Conservation (phyloP, 148 eudicot genomes). For the Cornus florida region DNA sequence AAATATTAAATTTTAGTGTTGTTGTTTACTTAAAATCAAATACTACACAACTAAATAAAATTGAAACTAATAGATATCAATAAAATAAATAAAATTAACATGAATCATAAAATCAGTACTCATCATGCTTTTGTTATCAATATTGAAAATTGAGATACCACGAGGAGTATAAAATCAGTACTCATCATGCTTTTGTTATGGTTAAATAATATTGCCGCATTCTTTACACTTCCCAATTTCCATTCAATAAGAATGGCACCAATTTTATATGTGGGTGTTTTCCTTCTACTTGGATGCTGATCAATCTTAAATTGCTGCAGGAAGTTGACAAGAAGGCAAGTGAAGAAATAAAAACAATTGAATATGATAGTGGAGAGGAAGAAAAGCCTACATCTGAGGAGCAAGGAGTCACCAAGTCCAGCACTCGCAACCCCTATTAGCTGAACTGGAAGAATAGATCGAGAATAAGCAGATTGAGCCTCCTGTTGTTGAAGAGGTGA, state of each 20-base stretch:
- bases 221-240: background rate
- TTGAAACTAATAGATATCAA: no score
- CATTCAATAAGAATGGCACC: background rate
- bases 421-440: background rate
- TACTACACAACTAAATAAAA: no score
- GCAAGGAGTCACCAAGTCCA: constrained; percentile 19
- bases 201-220: background rate
- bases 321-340: constrained; percentile 30
- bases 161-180: background rate
- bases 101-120: no score
- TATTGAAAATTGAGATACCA: no score
- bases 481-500: constrained; percentile 3
- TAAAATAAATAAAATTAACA: no score
- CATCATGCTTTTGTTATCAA: no score
- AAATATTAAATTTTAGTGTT: no score
- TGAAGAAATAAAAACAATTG: constrained; percentile 35
- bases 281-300: constrained; percentile 15
- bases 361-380: constrained; percentile 23
- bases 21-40: no score
- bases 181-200: background rate
- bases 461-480: constrained; percentile 27
- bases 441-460: constrained; percentile 24
- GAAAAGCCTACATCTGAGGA: constrained; percentile 34
- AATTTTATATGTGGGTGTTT: background rate
- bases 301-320: constrained; percentile 28